A percentile compares a stretch with the other conserved stretches of the same genome.
Evolutionary conservation across 2,329 filamentous ascomycete genomes (phyloP).

Genomic region (Pseudogymnoascus sp.): DNA sequence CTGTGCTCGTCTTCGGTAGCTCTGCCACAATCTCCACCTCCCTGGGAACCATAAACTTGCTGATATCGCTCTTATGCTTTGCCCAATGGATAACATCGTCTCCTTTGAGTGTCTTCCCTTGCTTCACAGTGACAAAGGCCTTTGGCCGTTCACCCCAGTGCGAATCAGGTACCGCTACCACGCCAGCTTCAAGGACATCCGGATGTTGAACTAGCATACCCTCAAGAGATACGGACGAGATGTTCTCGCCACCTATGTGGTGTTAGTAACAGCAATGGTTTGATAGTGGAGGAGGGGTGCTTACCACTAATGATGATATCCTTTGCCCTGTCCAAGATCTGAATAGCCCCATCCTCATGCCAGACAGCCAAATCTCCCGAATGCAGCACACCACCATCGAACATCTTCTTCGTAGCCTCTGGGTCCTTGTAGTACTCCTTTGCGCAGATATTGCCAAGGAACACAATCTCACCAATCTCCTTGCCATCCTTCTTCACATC

Average conservation of each 20-base stretch:
- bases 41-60: slow-evolving; percentile 76
- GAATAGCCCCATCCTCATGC: slow-evolving; percentile 82
- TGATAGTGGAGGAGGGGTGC: slow-evolving; percentile 20
- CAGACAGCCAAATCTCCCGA: slow-evolving; percentile 89
- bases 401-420: slow-evolving; percentile 78
- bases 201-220: slow-evolving; percentile 83
- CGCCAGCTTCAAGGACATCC: slow-evolving; percentile 81
- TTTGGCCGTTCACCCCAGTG: slow-evolving; percentile 97
- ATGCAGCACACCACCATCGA: slow-evolving; percentile 77
- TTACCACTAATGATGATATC: slow-evolving; percentile 94
- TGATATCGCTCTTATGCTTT: slow-evolving; percentile 69
- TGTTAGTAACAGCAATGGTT: slow-evolving; percentile 8
- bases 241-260: slow-evolving; percentile 78
- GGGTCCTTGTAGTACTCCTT: slow-evolving; percentile 88
- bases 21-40: slow-evolving; percentile 74
- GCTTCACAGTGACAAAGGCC: slow-evolving; percentile 77
- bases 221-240: slow-evolving; percentile 87
- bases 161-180: slow-evolving; percentile 76
- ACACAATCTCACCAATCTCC: slow-evolving; percentile 78
- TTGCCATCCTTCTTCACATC: slow-evolving; percentile 62
- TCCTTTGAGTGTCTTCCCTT: slow-evolving; percentile 50
- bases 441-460: slow-evolving; percentile 83
- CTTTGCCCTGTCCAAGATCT: slow-evolving; percentile 90
- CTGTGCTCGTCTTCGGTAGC: slow-evolving; percentile 92
- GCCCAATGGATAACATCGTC: slow-evolving; percentile 80